A percentile compares a stretch with the other conserved stretches of the same genome.
phyloP scores from a whole-genome alignment of 441 rosid species.

The Breynia disticha region DNA sequence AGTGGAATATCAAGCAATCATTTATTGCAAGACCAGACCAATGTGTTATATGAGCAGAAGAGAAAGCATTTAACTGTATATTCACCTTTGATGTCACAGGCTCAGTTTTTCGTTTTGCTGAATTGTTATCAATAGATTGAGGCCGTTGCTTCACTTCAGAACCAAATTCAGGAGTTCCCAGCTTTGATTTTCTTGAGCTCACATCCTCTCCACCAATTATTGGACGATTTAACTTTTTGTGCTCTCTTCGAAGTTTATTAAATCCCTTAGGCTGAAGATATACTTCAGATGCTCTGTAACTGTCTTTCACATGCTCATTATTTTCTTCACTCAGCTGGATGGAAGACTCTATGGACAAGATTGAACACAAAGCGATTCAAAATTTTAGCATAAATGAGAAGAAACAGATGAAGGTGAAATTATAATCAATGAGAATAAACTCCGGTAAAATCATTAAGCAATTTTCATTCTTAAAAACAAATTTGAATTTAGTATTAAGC shows the following conservation, averaged over 20 bases:
- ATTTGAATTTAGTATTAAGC: no score
- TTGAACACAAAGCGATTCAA: not conserved
- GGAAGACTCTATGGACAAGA: conserved; percentile 51
- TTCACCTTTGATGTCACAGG: conserved; percentile 33
- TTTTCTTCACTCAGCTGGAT: conserved; percentile 55
- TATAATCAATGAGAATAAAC: not conserved
- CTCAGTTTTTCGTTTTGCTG: conserved; percentile 46
- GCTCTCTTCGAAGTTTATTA: conserved; percentile 31
- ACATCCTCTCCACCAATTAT: conserved; percentile 30
- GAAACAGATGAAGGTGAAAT: conserved; percentile 6
- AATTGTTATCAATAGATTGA: conserved; percentile 23
- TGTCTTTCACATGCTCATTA: conserved; percentile 33
- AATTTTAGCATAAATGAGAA: conserved; percentile 7
- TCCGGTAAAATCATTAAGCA: no score
- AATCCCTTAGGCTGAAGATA: conserved; percentile 32
- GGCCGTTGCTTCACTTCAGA: conserved; percentile 34
- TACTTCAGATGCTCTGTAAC: conserved; percentile 40
- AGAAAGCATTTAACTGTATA: not conserved
- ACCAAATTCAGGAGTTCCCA: conserved; percentile 32
- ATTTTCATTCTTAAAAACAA: no score
- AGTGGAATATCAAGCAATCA: not conserved
- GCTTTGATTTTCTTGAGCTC: conserved; percentile 42
- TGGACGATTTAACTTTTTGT: conserved; percentile 28
- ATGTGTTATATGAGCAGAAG: not conserved
- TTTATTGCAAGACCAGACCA: conserved; percentile 11